These are phyloP conservation scores for Aspergillus egyptiacus DNA, from an alignment of 495 filamentous ascomycete genomes.

Conservation along the genomic window DNA sequence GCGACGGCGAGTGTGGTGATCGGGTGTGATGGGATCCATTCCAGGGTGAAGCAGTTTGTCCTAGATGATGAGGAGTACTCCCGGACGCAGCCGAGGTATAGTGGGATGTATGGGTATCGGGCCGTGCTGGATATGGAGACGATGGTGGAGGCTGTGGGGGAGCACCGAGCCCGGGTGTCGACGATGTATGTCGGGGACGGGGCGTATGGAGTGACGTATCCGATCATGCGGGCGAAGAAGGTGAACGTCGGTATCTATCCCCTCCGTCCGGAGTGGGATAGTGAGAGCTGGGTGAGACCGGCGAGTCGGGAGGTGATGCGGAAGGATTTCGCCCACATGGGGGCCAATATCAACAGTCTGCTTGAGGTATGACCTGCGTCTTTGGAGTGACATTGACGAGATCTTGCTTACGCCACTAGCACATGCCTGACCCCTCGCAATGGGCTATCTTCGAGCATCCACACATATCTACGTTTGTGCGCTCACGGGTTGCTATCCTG, in stretches of 20 bases:
- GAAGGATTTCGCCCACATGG: conserved; percentile 50
- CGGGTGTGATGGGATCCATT: conserved; percentile 56
- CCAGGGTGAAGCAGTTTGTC: conserved; percentile 40
- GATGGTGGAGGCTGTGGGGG: conserved; percentile 47
- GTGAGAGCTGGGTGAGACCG: conserved; percentile 51
- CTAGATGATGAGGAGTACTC: conserved; percentile 30
- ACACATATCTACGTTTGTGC: conserved; percentile 48
- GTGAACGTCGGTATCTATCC: conserved; percentile 55
- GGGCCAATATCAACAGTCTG: conserved; percentile 39
- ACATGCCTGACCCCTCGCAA: conserved; percentile 44
- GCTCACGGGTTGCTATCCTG: conserved; percentile 50
- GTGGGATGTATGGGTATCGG: conserved; percentile 51
- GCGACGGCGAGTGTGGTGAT: conserved; percentile 41
- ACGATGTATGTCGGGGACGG: conserved; percentile 54
- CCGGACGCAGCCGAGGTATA: conserved; percentile 33
- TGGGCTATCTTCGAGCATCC: conserved; percentile 63
- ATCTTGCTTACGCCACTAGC: conserved; percentile 12
- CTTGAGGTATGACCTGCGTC: conserved; percentile 33
- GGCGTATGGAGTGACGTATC: conserved; percentile 57
- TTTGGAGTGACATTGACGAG: neutral
- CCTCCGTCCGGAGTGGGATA: conserved; percentile 40
- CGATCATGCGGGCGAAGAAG: conserved; percentile 56
- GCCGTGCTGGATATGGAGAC: conserved; percentile 57
- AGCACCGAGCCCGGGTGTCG: conserved; percentile 44
- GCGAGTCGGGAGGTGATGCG: conserved; percentile 51